Evolutionary conservation across 345 rosid genomes (phyloP), one percentile per base, ranked within the genome.

Genomic region (Moringa oleifera): DNA sequence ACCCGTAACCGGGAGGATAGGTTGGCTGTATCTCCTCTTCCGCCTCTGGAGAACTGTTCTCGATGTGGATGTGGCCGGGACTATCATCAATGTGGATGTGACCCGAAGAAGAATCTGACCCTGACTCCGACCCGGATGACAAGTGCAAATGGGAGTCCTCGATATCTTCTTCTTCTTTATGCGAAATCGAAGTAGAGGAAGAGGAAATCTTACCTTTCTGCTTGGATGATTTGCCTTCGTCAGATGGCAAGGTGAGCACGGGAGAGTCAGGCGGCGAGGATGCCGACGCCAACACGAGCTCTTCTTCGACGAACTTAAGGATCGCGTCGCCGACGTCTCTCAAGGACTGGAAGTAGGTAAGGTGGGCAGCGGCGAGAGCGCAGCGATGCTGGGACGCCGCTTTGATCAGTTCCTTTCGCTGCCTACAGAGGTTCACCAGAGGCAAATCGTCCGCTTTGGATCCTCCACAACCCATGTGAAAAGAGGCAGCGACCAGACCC

Each of bases 331-430:
- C 97, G n/a, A 93, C 87, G 53, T 78, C 81, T 18, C 68, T 65
- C 41, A 93, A 81, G 0, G 98, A 84, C 4, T 80, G 81, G 58
- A 93, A 87, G 73, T 89, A 93, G 24, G 79, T 55, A 36, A 84
- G 82, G 49, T 93, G 98, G n/a, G 98, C 85, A 15, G 91, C 94
- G 36, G 98, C 96, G 54, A 93, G 80, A 46, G 89, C 91, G 71
- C 59, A 79, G 33, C 97, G 96, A 62, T 85, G 79, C 31, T 84
- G 76, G 51, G 91, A 65, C 20, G 96, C 97, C 13, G 85, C 87
- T 59, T 80, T 87, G 28, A 89, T 71, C 4, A 82, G 78, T 52
- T 93, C 78, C 56, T 82, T 89, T 21, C 98, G 81, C 64, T 93
- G 88, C 28, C 85, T 76, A 66, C 98, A 89, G 66, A 86, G 89